phyloP scores from a whole-genome alignment of 352 stramenopile species.

The Blastocystis hominis region DNA sequence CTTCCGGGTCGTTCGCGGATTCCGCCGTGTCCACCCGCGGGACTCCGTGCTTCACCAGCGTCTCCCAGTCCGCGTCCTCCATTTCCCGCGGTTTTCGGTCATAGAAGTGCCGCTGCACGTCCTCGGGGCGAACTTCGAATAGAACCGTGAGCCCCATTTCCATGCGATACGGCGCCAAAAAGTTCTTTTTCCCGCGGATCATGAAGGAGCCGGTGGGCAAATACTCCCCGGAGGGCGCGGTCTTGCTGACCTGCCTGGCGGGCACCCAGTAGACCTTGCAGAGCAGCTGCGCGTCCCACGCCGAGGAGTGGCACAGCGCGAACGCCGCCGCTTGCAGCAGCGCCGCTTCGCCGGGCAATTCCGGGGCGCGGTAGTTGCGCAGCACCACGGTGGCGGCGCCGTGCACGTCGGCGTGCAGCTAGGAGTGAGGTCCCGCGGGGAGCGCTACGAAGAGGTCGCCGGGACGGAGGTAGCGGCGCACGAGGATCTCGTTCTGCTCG shows the following conservation, averaged over 20 bases:
- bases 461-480: conserved; percentile 76
- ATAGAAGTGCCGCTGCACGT: conserved; percentile 64
- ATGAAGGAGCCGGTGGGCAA: conserved; percentile 76
- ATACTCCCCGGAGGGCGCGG: conserved; percentile 72
- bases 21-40: background rate
- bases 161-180: conserved; percentile 71
- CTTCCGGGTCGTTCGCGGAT: background rate
- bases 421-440: background rate
- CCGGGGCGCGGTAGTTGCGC: conserved; percentile 10
- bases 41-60: background rate
- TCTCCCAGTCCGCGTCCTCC: conserved; percentile 51
- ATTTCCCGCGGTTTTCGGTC: conserved; percentile 57
- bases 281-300: conserved; percentile 74
- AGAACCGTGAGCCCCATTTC: conserved; percentile 75
- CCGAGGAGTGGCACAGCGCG: conserved; percentile 74
- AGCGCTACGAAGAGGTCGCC: conserved; percentile 68
- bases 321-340: conserved; percentile 75
- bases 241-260: conserved; percentile 75
- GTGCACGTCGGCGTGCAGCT: conserved; percentile 73
- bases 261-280: conserved; percentile 75
- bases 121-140: conserved; percentile 72
- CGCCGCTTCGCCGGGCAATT: conserved; percentile 67
- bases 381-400: conserved; percentile 63
- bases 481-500: conserved; percentile 74
- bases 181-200: conserved; percentile 80